Percentiles rank a stretch among this genome's conserved stretches.
These are phyloP conservation scores for Nemania abortiva DNA, from an alignment of 2,329 filamentous ascomycete species.

Conservation along the genomic window DNA sequence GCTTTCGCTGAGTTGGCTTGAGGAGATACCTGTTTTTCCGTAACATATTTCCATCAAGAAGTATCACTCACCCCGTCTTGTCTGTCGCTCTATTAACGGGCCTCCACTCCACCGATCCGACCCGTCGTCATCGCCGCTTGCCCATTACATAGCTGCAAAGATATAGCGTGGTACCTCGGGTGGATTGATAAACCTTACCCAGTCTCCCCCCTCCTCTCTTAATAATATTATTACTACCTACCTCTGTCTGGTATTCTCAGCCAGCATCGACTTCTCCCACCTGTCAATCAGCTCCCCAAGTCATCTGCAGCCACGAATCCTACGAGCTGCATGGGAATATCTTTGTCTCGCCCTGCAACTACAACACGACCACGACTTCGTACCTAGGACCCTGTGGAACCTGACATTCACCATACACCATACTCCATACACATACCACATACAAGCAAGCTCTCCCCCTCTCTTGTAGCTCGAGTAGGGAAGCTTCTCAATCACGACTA, in stretches of 20 bases:
- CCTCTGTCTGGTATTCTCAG: constrained; percentile 17
- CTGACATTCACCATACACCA: too few relatives aligned
- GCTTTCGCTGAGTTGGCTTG: constrained; percentile 1
- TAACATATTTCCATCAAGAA: background rate
- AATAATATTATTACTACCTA: constrained; percentile 17
- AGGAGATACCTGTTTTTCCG: background rate
- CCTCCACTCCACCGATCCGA: constrained; percentile 22
- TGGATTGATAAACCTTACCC: constrained; percentile 31
- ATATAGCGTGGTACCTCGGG: constrained; percentile 16
- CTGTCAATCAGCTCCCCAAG: constrained; percentile 27
- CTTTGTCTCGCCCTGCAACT: constrained; percentile 21
- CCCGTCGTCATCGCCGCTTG: constrained; percentile 28
- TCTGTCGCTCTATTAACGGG: too few relatives aligned
- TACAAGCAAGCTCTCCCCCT: constrained; percentile 28
- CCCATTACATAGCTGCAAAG: constrained; percentile 4
- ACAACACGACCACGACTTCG: background rate
- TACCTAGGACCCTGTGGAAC: constrained; percentile 17
- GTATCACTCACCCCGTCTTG: too few relatives aligned
- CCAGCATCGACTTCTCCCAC: constrained; percentile 24
- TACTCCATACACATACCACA: too few relatives aligned
- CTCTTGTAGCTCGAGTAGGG: constrained; percentile 20
- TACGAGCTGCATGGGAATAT: constrained; percentile 35
- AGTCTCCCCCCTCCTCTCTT: constrained; percentile 28
- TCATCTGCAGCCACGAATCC: constrained; percentile 30
- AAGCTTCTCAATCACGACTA: constrained; percentile 24